phyloP scores from a whole-genome alignment of 345 rosid genomes.

The Corchorus capsularis region DNA sequence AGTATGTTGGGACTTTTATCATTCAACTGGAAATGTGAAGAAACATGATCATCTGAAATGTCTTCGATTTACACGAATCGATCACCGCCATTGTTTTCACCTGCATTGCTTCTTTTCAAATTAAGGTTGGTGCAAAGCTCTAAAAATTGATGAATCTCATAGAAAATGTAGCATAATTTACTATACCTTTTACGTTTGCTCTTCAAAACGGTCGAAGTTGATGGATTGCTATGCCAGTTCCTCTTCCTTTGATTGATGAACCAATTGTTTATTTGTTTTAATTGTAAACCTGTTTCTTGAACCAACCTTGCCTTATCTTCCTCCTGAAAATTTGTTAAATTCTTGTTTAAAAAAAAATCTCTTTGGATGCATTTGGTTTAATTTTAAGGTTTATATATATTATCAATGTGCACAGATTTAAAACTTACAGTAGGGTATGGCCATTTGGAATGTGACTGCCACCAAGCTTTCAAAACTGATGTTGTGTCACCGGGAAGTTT shows the following conservation, averaged over 20 bases:
- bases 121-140: conserved; percentile 49
- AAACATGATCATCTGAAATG: not conserved
- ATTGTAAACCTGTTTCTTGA: conserved; percentile 93
- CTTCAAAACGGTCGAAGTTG: conserved; percentile 75
- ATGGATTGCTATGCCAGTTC: conserved; percentile 96
- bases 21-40: conserved; percentile 2
- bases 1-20: conserved; percentile 17
- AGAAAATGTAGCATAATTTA: not conserved
- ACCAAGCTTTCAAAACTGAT: conserved; percentile 87
- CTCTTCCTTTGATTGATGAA: conserved; percentile 98
- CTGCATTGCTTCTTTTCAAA: conserved; percentile 84
- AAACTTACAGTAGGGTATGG: conserved; percentile 96
- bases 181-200: conserved; percentile 90
- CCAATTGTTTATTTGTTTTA: conserved; percentile 99
- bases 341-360: not conserved
- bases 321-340: conserved; percentile 54
- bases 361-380: not conserved
- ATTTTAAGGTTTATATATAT: not conserved
- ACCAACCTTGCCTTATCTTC: conserved; percentile 97
- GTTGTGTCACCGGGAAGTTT: conserved; percentile 98
- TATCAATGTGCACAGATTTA: not conserved
- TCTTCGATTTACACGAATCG: conserved; percentile 49
- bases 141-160: not conserved
- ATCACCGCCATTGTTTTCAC: conserved; percentile 67
- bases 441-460: conserved; percentile 98